Evolutionary conservation across 139 green algal genomes (phyloP).

Genomic region (Chlorella sorokiniana): DNA sequence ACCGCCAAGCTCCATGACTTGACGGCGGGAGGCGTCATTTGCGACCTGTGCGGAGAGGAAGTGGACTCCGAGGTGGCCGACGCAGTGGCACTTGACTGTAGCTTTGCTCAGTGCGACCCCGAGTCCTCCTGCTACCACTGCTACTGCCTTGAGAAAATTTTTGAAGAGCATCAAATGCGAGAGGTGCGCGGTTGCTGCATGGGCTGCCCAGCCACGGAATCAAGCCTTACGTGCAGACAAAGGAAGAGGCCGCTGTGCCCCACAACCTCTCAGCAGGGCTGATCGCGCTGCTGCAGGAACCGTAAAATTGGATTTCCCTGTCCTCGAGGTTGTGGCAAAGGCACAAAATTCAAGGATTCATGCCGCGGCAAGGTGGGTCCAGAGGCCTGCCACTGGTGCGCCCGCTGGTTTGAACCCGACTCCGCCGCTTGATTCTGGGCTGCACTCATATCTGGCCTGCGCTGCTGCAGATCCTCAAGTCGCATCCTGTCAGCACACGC

Average conservation of each 20-base stretch:
- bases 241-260: too few relatives aligned
- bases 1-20: slow-evolving; percentile 41
- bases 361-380: slow-evolving; percentile 80
- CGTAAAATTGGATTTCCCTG: slow-evolving; percentile 93
- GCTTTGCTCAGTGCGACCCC: slow-evolving; percentile 71
- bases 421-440: not conserved
- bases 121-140: slow-evolving; percentile 79
- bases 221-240: too few relatives aligned
- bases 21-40: slow-evolving; percentile 38
- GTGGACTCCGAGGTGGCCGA: slow-evolving; percentile 74
- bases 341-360: slow-evolving; percentile 52
- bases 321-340: slow-evolving; percentile 82
- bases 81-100: slow-evolving; percentile 82
- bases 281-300: slow-evolving; percentile 58
- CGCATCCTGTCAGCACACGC: slow-evolving; percentile 75
- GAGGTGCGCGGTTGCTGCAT: slow-evolving; percentile 61
- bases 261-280: not conserved
- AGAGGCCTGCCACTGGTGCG: not conserved
- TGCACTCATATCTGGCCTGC: not conserved
- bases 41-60: slow-evolving; percentile 74
- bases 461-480: slow-evolving; percentile 78
- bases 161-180: slow-evolving; percentile 71
- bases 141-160: slow-evolving; percentile 87
- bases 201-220: too few relatives aligned
- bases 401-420: not conserved